Percentiles rank a stretch among this genome's conserved stretches.
phyloP scores from a whole-genome alignment of 768 basidiomycete species.

The Naematelia encephala region DNA sequence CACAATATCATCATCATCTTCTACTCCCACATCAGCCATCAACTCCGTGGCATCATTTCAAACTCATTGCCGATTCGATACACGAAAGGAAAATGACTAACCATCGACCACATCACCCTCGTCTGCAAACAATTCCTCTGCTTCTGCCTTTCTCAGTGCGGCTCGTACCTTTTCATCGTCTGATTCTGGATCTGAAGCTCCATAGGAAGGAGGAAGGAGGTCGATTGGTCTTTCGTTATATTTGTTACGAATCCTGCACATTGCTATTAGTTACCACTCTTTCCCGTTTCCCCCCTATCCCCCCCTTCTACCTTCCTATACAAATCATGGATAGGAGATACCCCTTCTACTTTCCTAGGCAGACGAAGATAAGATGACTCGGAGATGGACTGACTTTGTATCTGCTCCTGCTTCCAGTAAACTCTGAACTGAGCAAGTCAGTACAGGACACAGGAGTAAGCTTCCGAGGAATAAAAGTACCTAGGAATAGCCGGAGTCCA shows the following conservation, averaged over 20 bases:
- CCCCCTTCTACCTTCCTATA: not conserved
- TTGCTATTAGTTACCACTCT: not conserved
- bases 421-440: slow-evolving; percentile 15
- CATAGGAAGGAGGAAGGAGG: slow-evolving; percentile 53
- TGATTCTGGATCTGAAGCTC: slow-evolving; percentile 26
- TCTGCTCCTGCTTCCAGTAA: slow-evolving; percentile 78
- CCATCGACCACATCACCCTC: slow-evolving; percentile 66
- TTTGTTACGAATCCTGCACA: slow-evolving; percentile 67
- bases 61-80: not conserved
- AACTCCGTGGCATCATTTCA: not conserved
- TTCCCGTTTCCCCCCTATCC: no score
- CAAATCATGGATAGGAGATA: not conserved
- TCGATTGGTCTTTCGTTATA: slow-evolving; percentile 61
- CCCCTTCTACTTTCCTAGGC: not conserved
- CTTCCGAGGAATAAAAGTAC: slow-evolving; percentile 54
- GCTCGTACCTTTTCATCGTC: slow-evolving; percentile 58
- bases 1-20: slow-evolving; percentile 35
- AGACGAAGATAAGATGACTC: not conserved
- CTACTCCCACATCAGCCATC: slow-evolving; percentile 1
- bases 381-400: slow-evolving; percentile 56
- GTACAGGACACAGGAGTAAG: not conserved
- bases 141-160: slow-evolving; percentile 60
- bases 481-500: slow-evolving; percentile 59
- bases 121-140: slow-evolving; percentile 56
- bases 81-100: slow-evolving; percentile 35